Percentiles rank a stretch among this genome's conserved stretches.
Conservation (phyloP, 2,329 filamentous ascomycete genomes). For the Cercospora janseana region DNA sequence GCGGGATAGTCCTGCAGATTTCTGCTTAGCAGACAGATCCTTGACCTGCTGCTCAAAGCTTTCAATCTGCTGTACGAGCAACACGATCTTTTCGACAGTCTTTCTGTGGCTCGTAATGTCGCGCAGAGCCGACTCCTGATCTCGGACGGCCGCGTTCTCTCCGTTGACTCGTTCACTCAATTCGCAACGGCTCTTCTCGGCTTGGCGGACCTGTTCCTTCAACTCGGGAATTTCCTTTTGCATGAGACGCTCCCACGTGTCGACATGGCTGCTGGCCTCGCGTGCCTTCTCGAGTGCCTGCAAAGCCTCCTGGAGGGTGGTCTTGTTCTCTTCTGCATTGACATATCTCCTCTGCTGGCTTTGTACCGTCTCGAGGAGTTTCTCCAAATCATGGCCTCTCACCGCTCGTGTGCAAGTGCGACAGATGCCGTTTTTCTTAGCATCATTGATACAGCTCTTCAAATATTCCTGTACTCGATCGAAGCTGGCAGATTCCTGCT, state of each 20-base stretch:
- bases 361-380: constrained; percentile 65
- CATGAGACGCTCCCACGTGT: constrained; percentile 69
- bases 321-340: constrained; percentile 9
- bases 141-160: constrained; percentile 66
- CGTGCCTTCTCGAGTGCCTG: constrained; percentile 51
- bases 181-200: constrained; percentile 42
- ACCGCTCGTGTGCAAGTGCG: constrained; percentile 73
- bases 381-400: constrained; percentile 58
- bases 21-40: constrained; percentile 72
- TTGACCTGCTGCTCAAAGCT: constrained; percentile 71
- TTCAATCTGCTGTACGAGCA: constrained; percentile 68
- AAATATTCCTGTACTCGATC: constrained; percentile 29
- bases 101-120: constrained; percentile 75
- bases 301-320: constrained; percentile 57
- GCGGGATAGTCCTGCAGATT: constrained; percentile 61
- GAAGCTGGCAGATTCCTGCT: constrained; percentile 50
- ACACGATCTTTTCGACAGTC: constrained; percentile 71
- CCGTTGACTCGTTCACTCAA: constrained; percentile 51
- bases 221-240: constrained; percentile 67
- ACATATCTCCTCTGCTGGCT: constrained; percentile 24
- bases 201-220: constrained; percentile 60
- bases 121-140: constrained; percentile 62
- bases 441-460: constrained; percentile 38
- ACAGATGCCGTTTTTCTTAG: constrained; percentile 70
- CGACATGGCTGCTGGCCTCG: constrained; percentile 65